A percentile compares a stretch with the other conserved stretches of the same genome.
These are phyloP conservation scores for Termitomyces sp. DNA, from an alignment of 768 basidiomycete species.

Conservation along the genomic window DNA sequence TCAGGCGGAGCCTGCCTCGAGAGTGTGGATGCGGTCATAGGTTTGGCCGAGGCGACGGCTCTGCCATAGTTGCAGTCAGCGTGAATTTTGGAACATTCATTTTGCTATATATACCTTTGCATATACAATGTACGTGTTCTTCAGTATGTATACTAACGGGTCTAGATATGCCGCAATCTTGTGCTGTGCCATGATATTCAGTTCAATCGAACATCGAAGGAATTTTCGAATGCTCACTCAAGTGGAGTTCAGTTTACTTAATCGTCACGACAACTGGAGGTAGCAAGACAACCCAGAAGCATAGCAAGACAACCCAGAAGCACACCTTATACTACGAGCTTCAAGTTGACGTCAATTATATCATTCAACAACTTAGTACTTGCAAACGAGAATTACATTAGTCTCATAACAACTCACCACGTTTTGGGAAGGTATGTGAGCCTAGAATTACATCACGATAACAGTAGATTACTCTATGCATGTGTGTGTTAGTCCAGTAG, in stretches of 20 bases:
- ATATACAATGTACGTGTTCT: background rate
- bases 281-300: too few species aligned
- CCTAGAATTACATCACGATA: too few species aligned
- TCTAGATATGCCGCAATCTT: background rate
- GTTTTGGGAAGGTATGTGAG: too few species aligned
- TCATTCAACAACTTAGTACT: too few species aligned
- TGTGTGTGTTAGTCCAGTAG: background rate
- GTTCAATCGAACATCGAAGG: too few species aligned
- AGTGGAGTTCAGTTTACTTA: background rate
- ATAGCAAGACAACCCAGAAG: background rate
- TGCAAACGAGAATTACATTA: too few species aligned
- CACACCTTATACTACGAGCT: background rate
- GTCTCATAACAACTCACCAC: too few species aligned
- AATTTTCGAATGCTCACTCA: background rate
- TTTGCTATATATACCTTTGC: constrained; percentile 5
- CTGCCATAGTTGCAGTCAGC: background rate
- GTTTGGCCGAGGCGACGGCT: constrained; percentile 40
- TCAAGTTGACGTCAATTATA: background rate
- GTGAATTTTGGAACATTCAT: background rate
- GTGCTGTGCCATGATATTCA: background rate
- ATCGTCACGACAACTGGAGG: background rate
- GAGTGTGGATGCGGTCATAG: constrained; percentile 51
- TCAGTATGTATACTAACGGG: background rate
- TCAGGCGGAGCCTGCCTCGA: constrained; percentile 68
- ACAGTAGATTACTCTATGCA: background rate